Percentiles rank a stretch among this genome's conserved stretches.
phyloP scores from a whole-genome alignment of 495 filamentous ascomycete species.

The Lentithecium fluviatile region DNA sequence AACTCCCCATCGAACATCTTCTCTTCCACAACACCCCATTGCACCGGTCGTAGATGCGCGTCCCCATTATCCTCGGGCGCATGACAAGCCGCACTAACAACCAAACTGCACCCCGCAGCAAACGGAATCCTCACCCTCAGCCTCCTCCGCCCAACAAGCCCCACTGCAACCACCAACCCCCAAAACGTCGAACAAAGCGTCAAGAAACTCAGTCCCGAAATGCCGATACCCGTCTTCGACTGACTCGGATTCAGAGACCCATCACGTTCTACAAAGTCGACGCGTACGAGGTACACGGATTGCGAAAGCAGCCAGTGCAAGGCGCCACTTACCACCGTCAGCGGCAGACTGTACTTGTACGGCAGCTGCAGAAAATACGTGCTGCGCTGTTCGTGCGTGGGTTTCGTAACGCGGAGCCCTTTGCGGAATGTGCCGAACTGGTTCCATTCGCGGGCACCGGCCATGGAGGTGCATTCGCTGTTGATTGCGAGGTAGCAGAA shows the following conservation, averaged over 20 bases:
- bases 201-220: background rate
- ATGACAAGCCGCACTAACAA: background rate
- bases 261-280: background rate
- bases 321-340: background rate
- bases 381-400: constrained; percentile 3
- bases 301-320: constrained; percentile 20
- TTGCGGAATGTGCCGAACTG: background rate
- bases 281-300: constrained; percentile 10
- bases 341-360: constrained; percentile 8
- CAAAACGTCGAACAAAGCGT: background rate
- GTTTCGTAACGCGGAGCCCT: constrained; percentile 14
- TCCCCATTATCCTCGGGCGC: background rate
- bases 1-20: background rate
- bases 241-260: too few species aligned
- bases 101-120: constrained; percentile 2
- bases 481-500: constrained; percentile 10
- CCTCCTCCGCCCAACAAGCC: background rate
- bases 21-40: background rate
- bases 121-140: constrained; percentile 1
- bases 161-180: background rate
- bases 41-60: background rate
- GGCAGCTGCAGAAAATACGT: constrained; percentile 24
- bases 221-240: background rate
- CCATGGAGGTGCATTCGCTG: background rate
- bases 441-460: constrained; percentile 11